Conservation (phyloP, 306 rosid species). For the Rosa rugosa region DNA sequence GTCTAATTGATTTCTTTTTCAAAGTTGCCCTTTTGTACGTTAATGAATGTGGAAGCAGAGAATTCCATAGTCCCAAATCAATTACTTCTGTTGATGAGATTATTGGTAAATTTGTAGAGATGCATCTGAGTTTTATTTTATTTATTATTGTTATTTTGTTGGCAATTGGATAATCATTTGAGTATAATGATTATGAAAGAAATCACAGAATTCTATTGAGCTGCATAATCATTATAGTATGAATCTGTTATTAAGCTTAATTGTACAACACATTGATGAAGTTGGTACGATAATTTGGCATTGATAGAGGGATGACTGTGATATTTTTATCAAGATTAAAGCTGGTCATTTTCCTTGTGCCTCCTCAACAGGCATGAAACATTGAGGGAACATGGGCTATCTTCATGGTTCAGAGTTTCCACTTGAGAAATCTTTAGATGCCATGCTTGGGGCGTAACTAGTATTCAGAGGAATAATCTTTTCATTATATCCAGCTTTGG, state of each 20-base stretch:
- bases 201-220: background rate
- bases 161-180: background rate
- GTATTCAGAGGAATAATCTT: background rate
- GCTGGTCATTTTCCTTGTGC: conserved; percentile 2
- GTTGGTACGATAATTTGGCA: conserved; percentile 12
- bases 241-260: background rate
- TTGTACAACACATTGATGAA: background rate
- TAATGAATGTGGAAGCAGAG: background rate
- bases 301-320: background rate
- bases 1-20: background rate
- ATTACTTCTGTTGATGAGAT: background rate
- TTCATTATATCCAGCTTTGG: background rate
- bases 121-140: background rate
- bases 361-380: background rate
- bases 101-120: background rate
- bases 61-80: background rate
- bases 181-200: background rate
- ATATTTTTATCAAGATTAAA: background rate
- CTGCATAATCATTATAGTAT: background rate
- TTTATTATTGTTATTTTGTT: background rate
- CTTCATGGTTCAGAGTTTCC: background rate
- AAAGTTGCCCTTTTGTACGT: background rate
- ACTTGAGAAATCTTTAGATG: background rate
- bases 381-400: background rate
- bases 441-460: background rate